Conservation (phyloP, 1,139 yeast genomes). For the Diutina catenulata region DNA sequence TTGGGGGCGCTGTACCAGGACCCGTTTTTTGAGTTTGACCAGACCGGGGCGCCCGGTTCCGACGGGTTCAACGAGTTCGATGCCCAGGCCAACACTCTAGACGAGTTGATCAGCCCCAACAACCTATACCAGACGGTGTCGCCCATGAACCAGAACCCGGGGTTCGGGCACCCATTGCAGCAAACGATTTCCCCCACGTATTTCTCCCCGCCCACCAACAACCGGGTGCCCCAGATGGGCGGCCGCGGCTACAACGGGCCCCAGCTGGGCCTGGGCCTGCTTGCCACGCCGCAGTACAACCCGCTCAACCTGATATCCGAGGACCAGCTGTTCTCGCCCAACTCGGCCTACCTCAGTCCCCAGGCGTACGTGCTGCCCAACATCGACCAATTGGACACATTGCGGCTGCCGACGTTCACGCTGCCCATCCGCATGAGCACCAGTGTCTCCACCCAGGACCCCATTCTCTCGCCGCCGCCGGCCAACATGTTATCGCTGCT, state of each 20-base stretch:
- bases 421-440: conserved; percentile 5
- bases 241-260: background rate
- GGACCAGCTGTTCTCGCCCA: conserved; percentile 2
- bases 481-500: background rate
- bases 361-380: conserved; percentile 1
- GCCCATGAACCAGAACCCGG: background rate
- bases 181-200: background rate
- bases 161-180: background rate
- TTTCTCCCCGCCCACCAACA: background rate
- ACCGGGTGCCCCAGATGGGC: conserved; percentile 3
- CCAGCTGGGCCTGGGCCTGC: background rate
- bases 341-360: background rate
- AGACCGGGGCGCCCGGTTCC: background rate
- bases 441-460: background rate
- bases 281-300: background rate
- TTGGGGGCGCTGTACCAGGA: background rate
- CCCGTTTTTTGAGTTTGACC: conserved; percentile 4
- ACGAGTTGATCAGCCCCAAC: conserved; percentile 3
- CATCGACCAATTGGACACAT: background rate
- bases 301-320: conserved; percentile 2
- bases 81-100: background rate
- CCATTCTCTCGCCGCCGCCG: background rate
- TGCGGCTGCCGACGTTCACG: conserved; percentile 5
- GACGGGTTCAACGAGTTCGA: background rate
- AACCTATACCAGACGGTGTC: background rate